Conservation (phyloP, 139 green algal genomes). For the Eudorina sp. region DNA sequence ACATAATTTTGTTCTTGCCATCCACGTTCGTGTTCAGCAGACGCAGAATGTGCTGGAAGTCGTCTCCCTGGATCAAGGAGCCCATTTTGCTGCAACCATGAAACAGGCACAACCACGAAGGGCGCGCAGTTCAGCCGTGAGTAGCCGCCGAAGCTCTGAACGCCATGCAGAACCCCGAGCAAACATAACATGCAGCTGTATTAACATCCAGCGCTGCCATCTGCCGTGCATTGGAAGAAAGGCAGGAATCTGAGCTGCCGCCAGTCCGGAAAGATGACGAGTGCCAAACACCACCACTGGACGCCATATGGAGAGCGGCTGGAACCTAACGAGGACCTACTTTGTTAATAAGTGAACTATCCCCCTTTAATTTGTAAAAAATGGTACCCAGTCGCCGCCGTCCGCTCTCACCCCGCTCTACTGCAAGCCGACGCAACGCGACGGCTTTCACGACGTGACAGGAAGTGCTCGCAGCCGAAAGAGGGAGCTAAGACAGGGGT, state of each 20-base stretch:
- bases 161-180: no score
- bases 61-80: slow-evolving; percentile 77
- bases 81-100: slow-evolving; percentile 59
- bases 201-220: no score
- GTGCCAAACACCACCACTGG: no score
- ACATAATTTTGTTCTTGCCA: slow-evolving; percentile 98
- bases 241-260: no score
- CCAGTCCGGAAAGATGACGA: not conserved
- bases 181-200: no score
- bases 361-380: no score
- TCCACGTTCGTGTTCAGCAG: slow-evolving; percentile 99
- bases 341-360: no score
- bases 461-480: slow-evolving; percentile 38
- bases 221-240: no score
- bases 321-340: no score
- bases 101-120: not conserved
- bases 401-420: slow-evolving; percentile 38
- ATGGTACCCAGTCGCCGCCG: no score
- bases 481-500: not conserved
- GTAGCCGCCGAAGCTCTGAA: not conserved
- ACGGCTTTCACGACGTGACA: slow-evolving; percentile 30
- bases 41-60: slow-evolving; percentile 99
- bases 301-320: no score
- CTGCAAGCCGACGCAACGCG: slow-evolving; percentile 17
- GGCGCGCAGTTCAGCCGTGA: not conserved